Evolutionary conservation across 2,329 filamentous ascomycete species (phyloP), one percentile per base, ranked within the genome.

Genomic region (Sclerotinia subarctica): DNA sequence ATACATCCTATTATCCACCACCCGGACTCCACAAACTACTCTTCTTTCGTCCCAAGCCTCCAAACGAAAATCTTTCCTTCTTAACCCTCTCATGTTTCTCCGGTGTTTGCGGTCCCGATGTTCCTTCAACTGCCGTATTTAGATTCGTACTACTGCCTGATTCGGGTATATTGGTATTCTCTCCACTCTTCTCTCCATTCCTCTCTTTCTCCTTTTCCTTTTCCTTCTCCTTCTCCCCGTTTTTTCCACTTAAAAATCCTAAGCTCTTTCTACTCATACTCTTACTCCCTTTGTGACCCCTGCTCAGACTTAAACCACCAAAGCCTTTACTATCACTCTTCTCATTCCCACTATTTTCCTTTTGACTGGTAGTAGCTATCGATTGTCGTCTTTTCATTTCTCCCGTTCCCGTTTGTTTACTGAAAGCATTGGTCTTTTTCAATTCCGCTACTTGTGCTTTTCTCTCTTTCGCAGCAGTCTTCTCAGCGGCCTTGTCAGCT

Each of bases 261-360:
- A 92, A 89, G 72, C 91, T 90, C 78, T 90, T 92, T 71, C 89
- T 87, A 60, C 91, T 74, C 81, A 96, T 85, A 71, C 91, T 93
- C 81, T 92, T 94, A 78, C 89, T 92, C 13, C 87, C 87, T 66
- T 89, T 84, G 73, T 88, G 86, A 71, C 91, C 88, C 56, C 91
- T 84, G 74, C 66, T 73, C 26, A 76, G 68, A 15, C 69, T 70
- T 7, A 69, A 57, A 32, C 72, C 49, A 26, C 68, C 68, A 44
- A 87, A 82, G 6, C 82, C 81, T 29, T 72, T 71, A 10, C 57
- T 62, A 44, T 71, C 47, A 32, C 38, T 53, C 68, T 72, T 49
- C 42, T 74, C 73, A 49, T 72, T 73, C 35, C 69, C 68, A 54
- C 52, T 67, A 15, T 46, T 67, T 11, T 67, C 64, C 19, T 52